Evolutionary conservation across 2,329 filamentous ascomycete species (phyloP).

Genomic region (Hymenoscyphus salicellus): DNA sequence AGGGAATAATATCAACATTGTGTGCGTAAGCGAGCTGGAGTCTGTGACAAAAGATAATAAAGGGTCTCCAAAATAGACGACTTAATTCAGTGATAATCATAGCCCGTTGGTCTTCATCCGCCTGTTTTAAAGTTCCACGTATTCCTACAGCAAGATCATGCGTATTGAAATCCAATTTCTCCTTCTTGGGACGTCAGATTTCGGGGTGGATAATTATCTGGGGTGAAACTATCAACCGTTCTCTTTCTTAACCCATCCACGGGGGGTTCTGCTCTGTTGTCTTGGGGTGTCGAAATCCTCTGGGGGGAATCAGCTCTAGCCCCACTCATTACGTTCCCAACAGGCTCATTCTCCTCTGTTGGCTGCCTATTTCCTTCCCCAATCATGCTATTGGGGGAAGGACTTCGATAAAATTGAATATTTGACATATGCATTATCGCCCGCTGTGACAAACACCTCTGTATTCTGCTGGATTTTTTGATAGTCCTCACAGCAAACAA

Average conservation of each 20-base stretch:
- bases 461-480: not conserved
- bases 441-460: not conserved
- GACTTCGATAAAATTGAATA: not conserved
- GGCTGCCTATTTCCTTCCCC: not conserved
- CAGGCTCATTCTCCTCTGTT: too few species aligned
- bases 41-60: too few species aligned
- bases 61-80: too few species aligned
- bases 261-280: not conserved
- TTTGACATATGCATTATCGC: not conserved
- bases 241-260: not conserved
- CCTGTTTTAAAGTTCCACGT: too few species aligned
- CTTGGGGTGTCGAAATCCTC: not conserved
- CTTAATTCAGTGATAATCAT: too few species aligned
- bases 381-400: not conserved
- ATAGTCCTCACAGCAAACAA: not conserved
- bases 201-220: not conserved
- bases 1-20: too few species aligned
- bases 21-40: too few species aligned
- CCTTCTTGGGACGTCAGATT: not conserved
- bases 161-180: not conserved
- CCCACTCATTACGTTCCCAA: not conserved
- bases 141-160: too few species aligned
- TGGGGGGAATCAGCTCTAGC: not conserved
- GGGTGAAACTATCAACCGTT: not conserved
- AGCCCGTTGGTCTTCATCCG: too few species aligned